These are phyloP conservation scores for Rhizophlyctis rosea DNA, from an alignment of 192 early-diverging fungal genomes.

Conservation along the genomic window DNA sequence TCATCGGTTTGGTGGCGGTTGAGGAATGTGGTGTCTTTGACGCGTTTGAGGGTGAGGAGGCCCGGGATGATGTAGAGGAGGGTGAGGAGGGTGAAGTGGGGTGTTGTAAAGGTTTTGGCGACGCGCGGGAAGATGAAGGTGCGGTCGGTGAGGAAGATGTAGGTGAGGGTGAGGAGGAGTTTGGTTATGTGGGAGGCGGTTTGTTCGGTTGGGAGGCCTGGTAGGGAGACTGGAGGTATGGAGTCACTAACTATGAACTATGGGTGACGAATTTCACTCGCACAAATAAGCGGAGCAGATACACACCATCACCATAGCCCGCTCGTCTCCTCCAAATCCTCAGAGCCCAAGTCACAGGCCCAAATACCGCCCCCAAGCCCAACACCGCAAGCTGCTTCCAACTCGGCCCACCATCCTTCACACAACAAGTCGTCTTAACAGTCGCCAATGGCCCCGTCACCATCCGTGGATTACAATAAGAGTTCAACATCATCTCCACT, in stretches of 20 bases:
- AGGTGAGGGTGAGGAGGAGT: constrained; percentile 53
- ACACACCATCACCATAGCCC: not conserved
- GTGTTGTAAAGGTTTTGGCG: constrained; percentile 53
- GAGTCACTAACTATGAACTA: constrained; percentile 15
- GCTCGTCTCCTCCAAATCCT: not conserved
- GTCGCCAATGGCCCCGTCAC: constrained; percentile 34
- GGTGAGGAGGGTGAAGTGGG: constrained; percentile 48
- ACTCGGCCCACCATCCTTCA: constrained; percentile 44
- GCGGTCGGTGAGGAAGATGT: constrained; percentile 67
- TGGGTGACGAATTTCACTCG: too few species aligned
- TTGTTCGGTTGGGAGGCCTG: constrained; percentile 34
- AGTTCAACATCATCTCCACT: constrained; percentile 60
- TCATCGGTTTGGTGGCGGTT: constrained; percentile 79
- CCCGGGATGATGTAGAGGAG: constrained; percentile 42
- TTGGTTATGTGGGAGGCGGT: constrained; percentile 46
- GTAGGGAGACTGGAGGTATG: constrained; percentile 11
- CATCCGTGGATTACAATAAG: constrained; percentile 52
- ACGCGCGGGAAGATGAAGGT: constrained; percentile 65
- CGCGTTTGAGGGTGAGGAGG: constrained; percentile 36
- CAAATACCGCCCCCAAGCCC: constrained; percentile 13
- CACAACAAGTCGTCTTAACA: constrained; percentile 60
- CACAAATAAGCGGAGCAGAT: too few species aligned
- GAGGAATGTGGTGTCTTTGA: constrained; percentile 57
- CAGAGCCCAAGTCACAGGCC: constrained; percentile 1
- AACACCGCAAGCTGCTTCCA: constrained; percentile 34